phyloP scores from a whole-genome alignment of 2,329 filamentous ascomycete genomes.

The Lachnellula hyalina region DNA sequence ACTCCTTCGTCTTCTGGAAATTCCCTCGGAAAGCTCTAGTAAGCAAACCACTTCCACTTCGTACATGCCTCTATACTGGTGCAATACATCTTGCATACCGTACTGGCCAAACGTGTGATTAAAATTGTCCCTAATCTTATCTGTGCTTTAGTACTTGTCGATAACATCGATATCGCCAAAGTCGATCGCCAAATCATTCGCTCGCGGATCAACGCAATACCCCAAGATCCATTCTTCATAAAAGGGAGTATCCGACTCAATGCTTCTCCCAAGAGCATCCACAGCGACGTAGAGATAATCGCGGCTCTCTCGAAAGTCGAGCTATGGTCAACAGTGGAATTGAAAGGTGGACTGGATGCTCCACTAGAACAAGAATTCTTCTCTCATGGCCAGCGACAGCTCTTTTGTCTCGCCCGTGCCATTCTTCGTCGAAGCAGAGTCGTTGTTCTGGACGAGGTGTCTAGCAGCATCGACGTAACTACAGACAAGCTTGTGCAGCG shows the following conservation, averaged over 20 bases:
- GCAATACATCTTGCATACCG: no score
- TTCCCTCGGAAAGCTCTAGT: slow-evolving; percentile 49
- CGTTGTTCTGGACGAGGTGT: slow-evolving; percentile 29
- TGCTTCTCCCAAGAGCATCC: slow-evolving; percentile 32
- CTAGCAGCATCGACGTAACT: slow-evolving; percentile 29
- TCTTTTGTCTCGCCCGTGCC: slow-evolving; percentile 42
- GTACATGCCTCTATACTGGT: no score
- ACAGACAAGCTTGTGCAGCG: slow-evolving; percentile 21
- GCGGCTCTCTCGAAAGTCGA: slow-evolving; percentile 73
- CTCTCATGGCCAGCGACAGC: slow-evolving; percentile 41
- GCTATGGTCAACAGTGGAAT: slow-evolving; percentile 2
- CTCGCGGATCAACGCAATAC: slow-evolving; percentile 35
- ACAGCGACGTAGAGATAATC: slow-evolving; percentile 57
- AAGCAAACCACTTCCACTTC: slow-evolving; percentile 25
- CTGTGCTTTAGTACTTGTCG: slow-evolving; percentile 21
- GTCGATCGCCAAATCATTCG: slow-evolving; percentile 36
- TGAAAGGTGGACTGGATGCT: slow-evolving; percentile 29
- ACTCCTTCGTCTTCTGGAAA: slow-evolving; percentile 59
- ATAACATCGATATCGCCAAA: slow-evolving; percentile 36
- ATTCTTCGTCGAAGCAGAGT: slow-evolving; percentile 32
- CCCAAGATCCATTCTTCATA: slow-evolving; percentile 39
- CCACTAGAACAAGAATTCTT: slow-evolving; percentile 13
- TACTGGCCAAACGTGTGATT: no score
- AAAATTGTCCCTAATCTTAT: no score
- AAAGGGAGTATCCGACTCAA: slow-evolving; percentile 28